phyloP scores from a whole-genome alignment of 2,329 filamentous ascomycete species.

The Sclerotiophoma versabilis region DNA sequence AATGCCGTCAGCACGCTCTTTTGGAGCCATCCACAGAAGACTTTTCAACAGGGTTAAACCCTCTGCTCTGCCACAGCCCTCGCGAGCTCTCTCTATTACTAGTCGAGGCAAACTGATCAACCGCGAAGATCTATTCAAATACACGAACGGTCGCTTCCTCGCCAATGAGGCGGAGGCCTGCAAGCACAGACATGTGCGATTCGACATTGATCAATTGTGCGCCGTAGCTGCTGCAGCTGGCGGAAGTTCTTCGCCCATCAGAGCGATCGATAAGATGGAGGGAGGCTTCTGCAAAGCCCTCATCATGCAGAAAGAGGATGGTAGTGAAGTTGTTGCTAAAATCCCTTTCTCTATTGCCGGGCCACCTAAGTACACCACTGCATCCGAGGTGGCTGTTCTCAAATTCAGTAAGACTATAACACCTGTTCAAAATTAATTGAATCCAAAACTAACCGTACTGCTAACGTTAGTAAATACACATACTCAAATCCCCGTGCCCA shows the following conservation, averaged over 20 bases:
- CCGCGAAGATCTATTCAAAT: conserved; percentile 4
- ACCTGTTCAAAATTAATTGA: background rate
- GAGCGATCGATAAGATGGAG: background rate
- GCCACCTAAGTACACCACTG: conserved; percentile 39
- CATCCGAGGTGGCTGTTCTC: conserved; percentile 48
- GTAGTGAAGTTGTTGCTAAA: conserved; percentile 25
- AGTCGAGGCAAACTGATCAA: conserved; percentile 3
- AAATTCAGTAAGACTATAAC: conserved; percentile 11
- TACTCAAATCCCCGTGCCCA: conserved; percentile 34
- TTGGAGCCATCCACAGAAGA: background rate
- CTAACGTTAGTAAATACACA: conserved; percentile 18
- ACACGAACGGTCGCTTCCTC: conserved; percentile 34
- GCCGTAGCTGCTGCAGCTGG: background rate
- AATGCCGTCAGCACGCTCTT: background rate
- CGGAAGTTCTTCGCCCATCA: background rate
- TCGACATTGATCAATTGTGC: conserved; percentile 32
- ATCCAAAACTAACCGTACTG: background rate
- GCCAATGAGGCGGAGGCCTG: conserved; percentile 29
- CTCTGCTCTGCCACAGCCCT: background rate
- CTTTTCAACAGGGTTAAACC: background rate
- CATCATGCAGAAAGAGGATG: conserved; percentile 32
- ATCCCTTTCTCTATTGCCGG: conserved; percentile 42
- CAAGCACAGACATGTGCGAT: conserved; percentile 34
- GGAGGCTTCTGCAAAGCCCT: conserved; percentile 41
- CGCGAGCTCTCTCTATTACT: background rate